A percentile compares a stretch with the other conserved stretches of the same genome.
Evolutionary conservation across 805 yeast species (phyloP).

Genomic region (Candida manassasensis): DNA sequence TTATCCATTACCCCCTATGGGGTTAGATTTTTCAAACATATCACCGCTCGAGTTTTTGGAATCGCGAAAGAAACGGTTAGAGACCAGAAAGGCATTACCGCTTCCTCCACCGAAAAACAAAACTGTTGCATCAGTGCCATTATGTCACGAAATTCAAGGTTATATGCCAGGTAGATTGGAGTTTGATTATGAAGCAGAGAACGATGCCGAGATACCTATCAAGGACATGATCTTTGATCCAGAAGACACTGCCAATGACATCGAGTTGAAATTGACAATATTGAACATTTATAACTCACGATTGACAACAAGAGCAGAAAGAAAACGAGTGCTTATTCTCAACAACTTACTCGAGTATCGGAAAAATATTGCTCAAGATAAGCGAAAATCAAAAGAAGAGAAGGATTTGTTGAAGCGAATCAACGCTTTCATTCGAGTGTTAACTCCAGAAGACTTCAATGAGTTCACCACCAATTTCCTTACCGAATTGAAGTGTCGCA

Average conservation of each 20-base stretch:
- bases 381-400: constrained; percentile 83
- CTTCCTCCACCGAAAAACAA: constrained; percentile 81
- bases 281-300: constrained; percentile 87
- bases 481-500: constrained; percentile 72
- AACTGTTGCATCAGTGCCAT: constrained; percentile 87
- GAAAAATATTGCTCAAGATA: constrained; percentile 74
- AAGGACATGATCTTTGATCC: constrained; percentile 95
- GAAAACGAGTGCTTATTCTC: constrained; percentile 74
- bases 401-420: constrained; percentile 72
- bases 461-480: constrained; percentile 68
- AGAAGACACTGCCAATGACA: constrained; percentile 83
- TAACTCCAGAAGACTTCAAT: constrained; percentile 78
- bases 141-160: constrained; percentile 95
- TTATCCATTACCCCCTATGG: constrained; percentile 89
- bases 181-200: constrained; percentile 93
- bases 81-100: constrained; percentile 65
- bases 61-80: constrained; percentile 64
- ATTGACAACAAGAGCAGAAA: constrained; percentile 86
- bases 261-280: constrained; percentile 82
- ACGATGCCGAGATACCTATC: constrained; percentile 90
- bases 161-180: constrained; percentile 98
- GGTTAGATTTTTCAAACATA: constrained; percentile 56
- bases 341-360: constrained; percentile 83
- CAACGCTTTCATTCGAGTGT: constrained; percentile 75
- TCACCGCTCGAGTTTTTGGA: constrained; percentile 66